Evolutionary conservation across 768 basidiomycete species (phyloP).

Genomic region (Macrolepiota albuminosa): DNA sequence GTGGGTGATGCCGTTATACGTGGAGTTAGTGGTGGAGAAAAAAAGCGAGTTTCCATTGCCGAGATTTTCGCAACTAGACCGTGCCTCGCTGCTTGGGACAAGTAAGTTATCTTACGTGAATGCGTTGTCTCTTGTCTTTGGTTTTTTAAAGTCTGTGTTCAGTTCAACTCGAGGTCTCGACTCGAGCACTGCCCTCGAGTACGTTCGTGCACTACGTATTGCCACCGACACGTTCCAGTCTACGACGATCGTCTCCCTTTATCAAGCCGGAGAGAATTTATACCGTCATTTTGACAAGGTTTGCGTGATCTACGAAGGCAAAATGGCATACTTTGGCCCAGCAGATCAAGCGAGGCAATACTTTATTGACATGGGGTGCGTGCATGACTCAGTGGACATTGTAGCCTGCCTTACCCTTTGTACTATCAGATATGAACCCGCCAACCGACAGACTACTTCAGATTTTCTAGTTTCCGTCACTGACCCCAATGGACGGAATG

Average conservation of each 20-base stretch:
- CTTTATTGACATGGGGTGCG: slow-evolving; percentile 57
- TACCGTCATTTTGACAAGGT: slow-evolving; percentile 76
- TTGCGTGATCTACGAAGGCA: slow-evolving; percentile 70
- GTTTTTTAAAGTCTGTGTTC: background rate
- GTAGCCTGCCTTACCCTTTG: background rate
- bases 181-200: slow-evolving; percentile 70
- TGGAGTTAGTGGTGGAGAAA: slow-evolving; percentile 53
- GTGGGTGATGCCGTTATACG: slow-evolving; percentile 63
- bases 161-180: slow-evolving; percentile 66
- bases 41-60: slow-evolving; percentile 57
- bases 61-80: slow-evolving; percentile 58
- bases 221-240: slow-evolving; percentile 50
- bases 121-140: background rate
- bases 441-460: slow-evolving; percentile 59
- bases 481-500: slow-evolving; percentile 53
- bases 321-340: slow-evolving; percentile 72
- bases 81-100: slow-evolving; percentile 40
- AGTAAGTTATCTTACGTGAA: slow-evolving; percentile 7
- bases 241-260: slow-evolving; percentile 75
- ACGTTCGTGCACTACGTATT: slow-evolving; percentile 60
- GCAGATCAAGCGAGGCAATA: slow-evolving; percentile 61
- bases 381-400: background rate
- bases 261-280: slow-evolving; percentile 74
- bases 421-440: slow-evolving; percentile 43
- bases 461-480: slow-evolving; percentile 63